Evolutionary conservation across 176 grass and related monocot species (phyloP).

Genomic region (Hsuehochloa calcarea): DNA sequence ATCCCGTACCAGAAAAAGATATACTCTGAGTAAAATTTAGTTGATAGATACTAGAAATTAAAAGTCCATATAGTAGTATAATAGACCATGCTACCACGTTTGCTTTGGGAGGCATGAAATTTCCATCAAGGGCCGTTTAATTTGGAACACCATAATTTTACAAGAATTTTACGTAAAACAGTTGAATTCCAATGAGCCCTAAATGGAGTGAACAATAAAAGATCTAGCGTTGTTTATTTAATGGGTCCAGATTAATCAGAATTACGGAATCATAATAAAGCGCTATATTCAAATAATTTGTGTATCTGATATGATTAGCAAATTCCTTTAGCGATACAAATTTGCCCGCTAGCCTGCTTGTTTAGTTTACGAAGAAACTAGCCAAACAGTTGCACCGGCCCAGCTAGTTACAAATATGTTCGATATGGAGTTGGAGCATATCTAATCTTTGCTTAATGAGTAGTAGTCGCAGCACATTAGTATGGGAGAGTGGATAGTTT

Average conservation of each 20-base stretch:
- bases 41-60: neutral
- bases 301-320: neutral
- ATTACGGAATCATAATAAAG: neutral
- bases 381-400: too few relatives aligned
- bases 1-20: neutral
- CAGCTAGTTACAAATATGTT: too few relatives aligned
- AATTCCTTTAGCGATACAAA: neutral
- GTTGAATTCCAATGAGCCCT: too few relatives aligned
- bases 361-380: too few relatives aligned
- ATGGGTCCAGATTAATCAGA: neutral
- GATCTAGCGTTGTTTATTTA: neutral
- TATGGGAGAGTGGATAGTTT: neutral
- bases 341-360: neutral
- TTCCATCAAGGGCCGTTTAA: neutral
- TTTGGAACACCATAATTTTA: too few relatives aligned
- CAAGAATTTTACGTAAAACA: too few relatives aligned
- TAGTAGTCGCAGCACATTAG: conserved; percentile 21
- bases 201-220: neutral
- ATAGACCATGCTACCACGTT: neutral
- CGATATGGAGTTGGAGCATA: neutral
- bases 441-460: conserved; percentile 35
- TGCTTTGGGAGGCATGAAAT: neutral
- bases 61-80: neutral
- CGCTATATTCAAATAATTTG: neutral
- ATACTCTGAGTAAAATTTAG: neutral